phyloP scores from a whole-genome alignment of 768 basidiomycete genomes.

The Mycena vitilis region DNA sequence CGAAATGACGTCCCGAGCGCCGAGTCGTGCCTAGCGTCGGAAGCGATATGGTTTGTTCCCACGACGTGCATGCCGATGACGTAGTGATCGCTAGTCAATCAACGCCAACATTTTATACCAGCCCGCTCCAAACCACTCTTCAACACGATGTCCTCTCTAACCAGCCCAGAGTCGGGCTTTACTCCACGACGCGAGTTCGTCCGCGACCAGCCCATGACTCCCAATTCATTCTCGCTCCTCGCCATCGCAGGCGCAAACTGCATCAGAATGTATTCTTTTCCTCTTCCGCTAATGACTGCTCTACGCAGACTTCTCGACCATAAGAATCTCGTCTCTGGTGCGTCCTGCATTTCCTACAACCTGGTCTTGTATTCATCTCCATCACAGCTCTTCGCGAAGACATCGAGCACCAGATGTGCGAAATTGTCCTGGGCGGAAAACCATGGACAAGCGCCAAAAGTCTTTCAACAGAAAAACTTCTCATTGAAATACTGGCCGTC shows the following conservation, averaged over 20 bases:
- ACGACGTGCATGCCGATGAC: too few relatives aligned
- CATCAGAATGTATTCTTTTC: slow-evolving; percentile 79
- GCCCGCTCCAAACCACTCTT: background rate
- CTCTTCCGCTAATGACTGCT: slow-evolving; percentile 60
- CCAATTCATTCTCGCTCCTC: slow-evolving; percentile 75
- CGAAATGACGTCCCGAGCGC: too few relatives aligned
- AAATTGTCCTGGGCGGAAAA: slow-evolving; percentile 75
- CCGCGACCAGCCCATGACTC: slow-evolving; percentile 61
- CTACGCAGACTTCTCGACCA: slow-evolving; percentile 69
- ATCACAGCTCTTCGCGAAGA: slow-evolving; percentile 59
- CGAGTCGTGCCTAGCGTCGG: too few relatives aligned
- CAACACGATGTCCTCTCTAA: slow-evolving; percentile 37
- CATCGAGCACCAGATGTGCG: slow-evolving; percentile 65
- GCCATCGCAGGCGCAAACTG: slow-evolving; percentile 73
- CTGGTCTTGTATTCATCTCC: background rate
- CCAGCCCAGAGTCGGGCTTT: slow-evolving; percentile 61
- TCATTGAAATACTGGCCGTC: slow-evolving; percentile 73
- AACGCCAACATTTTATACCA: background rate
- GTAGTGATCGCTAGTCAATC: too few relatives aligned
- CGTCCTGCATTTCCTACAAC: background rate
- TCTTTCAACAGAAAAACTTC: slow-evolving; percentile 71
- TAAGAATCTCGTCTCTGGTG: slow-evolving; percentile 53
- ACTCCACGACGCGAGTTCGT: slow-evolving; percentile 81
- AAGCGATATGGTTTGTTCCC: too few relatives aligned
- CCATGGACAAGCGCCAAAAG: slow-evolving; percentile 81